Evolutionary conservation across 768 basidiomycete species (phyloP), one percentile per base, ranked within the genome.

Genomic region (Jaapia argillacea): DNA sequence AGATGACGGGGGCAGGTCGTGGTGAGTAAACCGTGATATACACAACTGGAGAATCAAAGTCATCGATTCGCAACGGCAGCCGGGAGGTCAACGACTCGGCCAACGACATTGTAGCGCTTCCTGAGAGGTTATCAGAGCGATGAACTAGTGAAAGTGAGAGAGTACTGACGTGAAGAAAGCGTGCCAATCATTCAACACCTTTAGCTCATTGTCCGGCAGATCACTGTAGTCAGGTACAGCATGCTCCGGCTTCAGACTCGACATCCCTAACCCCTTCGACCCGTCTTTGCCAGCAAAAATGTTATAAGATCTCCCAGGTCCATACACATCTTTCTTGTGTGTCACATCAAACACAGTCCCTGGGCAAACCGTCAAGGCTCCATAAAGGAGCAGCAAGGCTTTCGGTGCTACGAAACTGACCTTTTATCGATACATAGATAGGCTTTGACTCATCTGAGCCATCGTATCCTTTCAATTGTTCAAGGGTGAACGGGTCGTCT

Each of bases 211-310:
- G 48, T 79, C 80, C 35, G 74, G 69, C 42, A 99, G 70, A 0
- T 53, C 60, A 52, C 82, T 87, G 57, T 88, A 96, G 57, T 99
- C 92, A 10, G 90, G 65, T 1, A 91, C 71, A 6, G 93, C 94
- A 55, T 98, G 81, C 60, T 90, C 84, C 3, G 69, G 63, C 43
- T 88, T 86, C 52, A 96, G 65, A 53, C 87, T 92, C 41, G 88
- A 91, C 78, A 81, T 81, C 35, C 91, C 94, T 5, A 99, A 69
- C 0, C 85, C 94, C 49, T 71, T 78, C 5, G 89, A 93, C 0
- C 81, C 94, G 55, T 99, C 94, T 64, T 87, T 94, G 36, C 92
- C 94, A 24, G 92, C 89, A 59, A 98, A 97, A 18, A 94, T 63
- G 51, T 77, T 73, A 62, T 92, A 90, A 3, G 83, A 78, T 21